Evolutionary conservation across 2,329 filamentous ascomycete genomes (phyloP), one percentile per base, ranked within the genome.

Genomic region (Endoconidiophora polonica): DNA sequence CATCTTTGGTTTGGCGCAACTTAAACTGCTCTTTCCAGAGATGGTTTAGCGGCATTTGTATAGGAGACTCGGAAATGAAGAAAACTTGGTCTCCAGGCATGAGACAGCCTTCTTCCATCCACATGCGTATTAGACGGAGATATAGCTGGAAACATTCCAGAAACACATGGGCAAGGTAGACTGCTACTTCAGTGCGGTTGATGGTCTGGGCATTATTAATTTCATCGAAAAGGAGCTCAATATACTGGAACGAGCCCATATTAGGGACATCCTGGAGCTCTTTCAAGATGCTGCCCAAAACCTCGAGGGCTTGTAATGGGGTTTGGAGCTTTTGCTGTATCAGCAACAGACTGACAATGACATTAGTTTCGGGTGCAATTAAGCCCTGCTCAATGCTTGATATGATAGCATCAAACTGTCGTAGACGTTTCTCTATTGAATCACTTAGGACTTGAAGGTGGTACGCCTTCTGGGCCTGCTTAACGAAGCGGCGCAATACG

Each of bases 141-240:
- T 94, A 96, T 1, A 86, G 78, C 52, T 79, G 76, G 52, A 95
- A 82, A 59, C 86, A 94, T 43, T 82, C 74, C 50, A 91, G 79
- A 59, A 95, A 91, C 3, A 91, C 69, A 0, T 67, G 66, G 1
- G 77, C 77, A 4, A 91, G 67, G 38, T 75, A 78, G 38, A 67
- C 63, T 59, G 85, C 91, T 1, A 74, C 67, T 0, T 62, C 61
- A 2, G 70, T 66, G 50, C 85, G 76, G 1, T 81, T 82, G 14
- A 76, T 73, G 42, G 85, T 70, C 59, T 94, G 87, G 0, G 81
- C 74, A 47, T 75, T 66, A 52, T 77, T 81, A 1, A 81, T 75
- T 20, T 79, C 71, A 38, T 85, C 76, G 59, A 82, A 94, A 0
- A 95, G 66, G 1, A 82, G 67, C 61, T 95, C 86, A 3, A 95